These are phyloP conservation scores for Acacia melanoxylon DNA, from an alignment of 306 rosid genomes.

Conservation along the genomic window DNA sequence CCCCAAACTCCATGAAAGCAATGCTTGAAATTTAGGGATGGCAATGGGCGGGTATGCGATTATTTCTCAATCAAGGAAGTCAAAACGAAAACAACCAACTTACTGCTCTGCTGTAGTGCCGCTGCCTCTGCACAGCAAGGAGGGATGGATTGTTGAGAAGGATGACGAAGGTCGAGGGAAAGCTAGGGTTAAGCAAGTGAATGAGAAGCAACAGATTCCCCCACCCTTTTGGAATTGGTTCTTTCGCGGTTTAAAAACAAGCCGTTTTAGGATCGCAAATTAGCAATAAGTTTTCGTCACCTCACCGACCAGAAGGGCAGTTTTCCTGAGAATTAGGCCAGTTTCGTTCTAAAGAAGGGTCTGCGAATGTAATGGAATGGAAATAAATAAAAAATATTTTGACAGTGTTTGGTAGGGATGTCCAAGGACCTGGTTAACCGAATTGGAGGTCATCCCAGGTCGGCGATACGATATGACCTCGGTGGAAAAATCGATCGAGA, in stretches of 20 bases:
- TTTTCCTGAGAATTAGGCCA: too few species aligned
- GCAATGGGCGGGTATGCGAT: background rate
- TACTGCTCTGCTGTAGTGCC: background rate
- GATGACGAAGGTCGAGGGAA: background rate
- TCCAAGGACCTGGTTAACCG: too few species aligned
- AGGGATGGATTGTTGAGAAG: background rate
- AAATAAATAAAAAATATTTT: too few species aligned
- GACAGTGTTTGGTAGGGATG: too few species aligned
- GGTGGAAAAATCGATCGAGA: too few species aligned
- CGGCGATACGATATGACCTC: too few species aligned
- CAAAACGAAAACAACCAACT: background rate
- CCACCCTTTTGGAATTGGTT: background rate
- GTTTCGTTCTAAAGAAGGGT: too few species aligned
- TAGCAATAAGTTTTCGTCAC: too few species aligned
- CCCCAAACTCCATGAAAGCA: constrained; percentile 30
- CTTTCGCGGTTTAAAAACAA: background rate
- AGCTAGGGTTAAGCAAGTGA: background rate
- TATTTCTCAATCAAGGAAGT: background rate
- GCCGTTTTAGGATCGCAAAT: too few species aligned
- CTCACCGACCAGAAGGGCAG: too few species aligned
- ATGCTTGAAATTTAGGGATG: background rate
- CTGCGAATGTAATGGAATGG: too few species aligned
- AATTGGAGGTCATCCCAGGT: too few species aligned
- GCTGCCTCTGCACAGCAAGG: background rate
- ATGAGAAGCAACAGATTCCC: background rate